Evolutionary conservation across 2,329 filamentous ascomycete genomes (phyloP), one percentile per base, ranked within the genome.

Genomic region (Colletotrichum magnum): DNA sequence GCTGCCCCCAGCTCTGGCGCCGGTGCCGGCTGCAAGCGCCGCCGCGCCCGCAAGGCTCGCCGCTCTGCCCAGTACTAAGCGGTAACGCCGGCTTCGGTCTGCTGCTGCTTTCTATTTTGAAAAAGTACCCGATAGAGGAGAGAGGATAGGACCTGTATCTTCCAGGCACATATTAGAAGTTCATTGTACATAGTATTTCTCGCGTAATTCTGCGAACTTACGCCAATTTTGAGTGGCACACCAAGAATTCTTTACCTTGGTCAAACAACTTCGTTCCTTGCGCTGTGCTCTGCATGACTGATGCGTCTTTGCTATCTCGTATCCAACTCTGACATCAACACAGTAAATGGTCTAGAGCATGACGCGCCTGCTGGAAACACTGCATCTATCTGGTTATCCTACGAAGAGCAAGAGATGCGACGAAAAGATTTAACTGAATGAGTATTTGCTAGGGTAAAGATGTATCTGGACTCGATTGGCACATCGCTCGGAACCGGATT

Each of bases 11-110:
- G 58, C 13, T 16, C 69, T n/a, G 26, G 52, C 28, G 7, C 24
- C 63, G 47, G 32, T 18, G 15, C 62, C 1, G 45, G 64, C 53
- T 68, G 70, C 61, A 64, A 64, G 59, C 51, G 58, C 45, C 69
- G 71, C 47, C 69, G 71, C n/a, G 67, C 69, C 32, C 69, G 62
- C 50, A 71, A 68, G 58, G 65, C 71, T 39, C 65, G 69, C 57
- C 69, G 71, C 45, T 64, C 71, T 53, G 71, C 69, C 15, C 57
- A 71, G 47, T 65, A 69, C 66, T 69, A 69, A 65, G 56, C 2
- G 9, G 26, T 24, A 4, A 2, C 26, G 5, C 50, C 6, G 6
- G 47, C 41, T 41, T 13, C 21, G 41, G 32, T 53, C 3, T 18
- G 50, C 21, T 3, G 32, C 32, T 10, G 32, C 12, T 12, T 36